Evolutionary conservation across 306 rosid species (phyloP).

Genomic region (Corylus avellana): DNA sequence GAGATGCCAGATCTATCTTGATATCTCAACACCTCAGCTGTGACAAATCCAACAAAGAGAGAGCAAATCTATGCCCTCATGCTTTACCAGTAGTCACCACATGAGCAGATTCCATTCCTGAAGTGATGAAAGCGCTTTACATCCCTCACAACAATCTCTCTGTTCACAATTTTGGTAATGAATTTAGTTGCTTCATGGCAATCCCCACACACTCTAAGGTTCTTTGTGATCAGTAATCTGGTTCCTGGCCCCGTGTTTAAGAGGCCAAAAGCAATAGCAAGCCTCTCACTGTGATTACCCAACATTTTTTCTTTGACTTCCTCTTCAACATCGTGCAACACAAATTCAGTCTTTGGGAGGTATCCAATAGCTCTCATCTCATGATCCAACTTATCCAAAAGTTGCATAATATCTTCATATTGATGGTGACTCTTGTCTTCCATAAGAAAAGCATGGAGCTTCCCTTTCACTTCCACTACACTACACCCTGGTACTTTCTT

Average conservation of each 20-base stretch:
- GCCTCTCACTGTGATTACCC: constrained; percentile 11
- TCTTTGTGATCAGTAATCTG: not conserved
- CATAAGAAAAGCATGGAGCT: constrained; percentile 50
- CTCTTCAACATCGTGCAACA: constrained; percentile 17
- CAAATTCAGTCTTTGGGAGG: constrained; percentile 17
- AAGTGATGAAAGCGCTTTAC: not conserved
- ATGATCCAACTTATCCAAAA: constrained; percentile 34
- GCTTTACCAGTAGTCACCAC: constrained; percentile 2
- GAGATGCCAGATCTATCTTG: not conserved
- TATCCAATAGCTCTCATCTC: constrained; percentile 35
- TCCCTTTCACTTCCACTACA: constrained; percentile 47
- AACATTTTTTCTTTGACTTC: constrained; percentile 8
- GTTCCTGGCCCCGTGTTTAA: not conserved
- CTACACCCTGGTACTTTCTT: constrained; percentile 48
- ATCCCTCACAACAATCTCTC: constrained; percentile 15
- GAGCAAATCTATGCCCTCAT: not conserved
- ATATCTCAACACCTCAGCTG: not conserved
- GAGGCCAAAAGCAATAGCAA: constrained; percentile 5
- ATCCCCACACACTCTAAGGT: constrained; percentile 5
- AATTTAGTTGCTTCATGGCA: constrained; percentile 9
- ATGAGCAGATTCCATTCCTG: constrained; percentile 6
- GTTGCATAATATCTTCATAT: constrained; percentile 22
- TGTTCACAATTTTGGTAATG: constrained; percentile 2
- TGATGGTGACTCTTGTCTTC: constrained; percentile 40
- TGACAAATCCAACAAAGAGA: not conserved